Evolutionary conservation across 2,329 filamentous ascomycete genomes (phyloP), one percentile per base, ranked within the genome.

Genomic region (Tolypocladium endophyticum): DNA sequence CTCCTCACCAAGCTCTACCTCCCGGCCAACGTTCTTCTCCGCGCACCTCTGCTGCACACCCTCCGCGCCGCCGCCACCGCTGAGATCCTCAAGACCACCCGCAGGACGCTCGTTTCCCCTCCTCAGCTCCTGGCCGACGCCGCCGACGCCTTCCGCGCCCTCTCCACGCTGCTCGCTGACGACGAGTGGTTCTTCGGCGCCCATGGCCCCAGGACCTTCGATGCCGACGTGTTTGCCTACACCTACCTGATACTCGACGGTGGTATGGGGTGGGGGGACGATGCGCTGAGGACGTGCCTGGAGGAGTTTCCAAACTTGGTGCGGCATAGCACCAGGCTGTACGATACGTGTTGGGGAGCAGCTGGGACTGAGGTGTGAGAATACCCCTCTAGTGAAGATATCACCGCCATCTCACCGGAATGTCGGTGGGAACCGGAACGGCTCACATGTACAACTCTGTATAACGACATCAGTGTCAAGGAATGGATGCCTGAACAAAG

Each of bases 151-250:
- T 71, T 84, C 25, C 70, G 63, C 11, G 77, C 81, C 11, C 72
- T 85, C 6, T 76, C 76, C 2, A 65, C 71, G 2, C 60, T 81
- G 8, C 68, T 84, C 7, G 71, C 67, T 7, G 66, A 71, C 14
- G 66, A 70, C 1, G 65, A 66, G 3, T 84, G 79, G 79, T 84
- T 84, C 70, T 82, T 82, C 60, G 76, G 69, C 30, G 67, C 62
- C 70, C 71, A 60, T 57, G 72, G 36, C 70, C 90, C 93, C 0
- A 85, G 86, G 0, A 69, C 93, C 30, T 93, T 97, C 66, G 94
- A 99, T 74, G 92, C 93, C 8, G 86, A 85, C 58, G 84, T 97
- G 2, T 97, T 97, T 74, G 87, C 91, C 4, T 99, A 97, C 73
- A 92, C 90, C 0, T 85, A 95, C 72, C 77, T 96, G 57, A 77